Evolutionary conservation across 2,329 filamentous ascomycete genomes (phyloP), one percentile per base, ranked within the genome.

Genomic region (Cercospora brassicicola): DNA sequence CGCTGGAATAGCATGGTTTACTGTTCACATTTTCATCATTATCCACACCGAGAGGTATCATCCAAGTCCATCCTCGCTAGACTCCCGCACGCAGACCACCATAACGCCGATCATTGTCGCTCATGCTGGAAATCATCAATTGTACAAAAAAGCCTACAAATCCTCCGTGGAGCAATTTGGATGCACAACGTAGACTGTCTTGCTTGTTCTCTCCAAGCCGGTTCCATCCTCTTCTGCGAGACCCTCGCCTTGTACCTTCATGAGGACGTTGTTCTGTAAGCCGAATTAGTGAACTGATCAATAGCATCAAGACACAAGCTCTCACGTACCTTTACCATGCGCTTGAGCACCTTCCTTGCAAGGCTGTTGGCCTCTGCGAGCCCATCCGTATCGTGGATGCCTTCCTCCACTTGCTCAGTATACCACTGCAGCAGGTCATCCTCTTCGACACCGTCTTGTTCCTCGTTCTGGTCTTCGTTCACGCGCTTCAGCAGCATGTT

Each of bases 121-220:
- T 57, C 53, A 57, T 26, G 45, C 45, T 42, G 9, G 4, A n/a
- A 30, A 28, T 57, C 53, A 57, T 30, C 53, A 4, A 26, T 3
- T 20, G n/a, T 2, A 13, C 23, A 11, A 30, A 6, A 6, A 10
- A 4, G 1, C 36, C 64, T 66, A 71, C 61, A 71, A 64, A 30
- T 85, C 83, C 72, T 97, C 94, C 9, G 96, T 85, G 0, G 91
- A 92, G 77, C 92, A 96, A 81, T 98, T 98, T 67, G 95, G 95
- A 82, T 99, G 95, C 73, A 99, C 78, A 28, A 97, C 91, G 78
- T 97, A 99, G 62, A 95, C 86, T 4, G 91, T 84, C 75, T 84
- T 84, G 45, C 59, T 61, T 77, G 76, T 83, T 79, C 73, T 82
- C 73, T 77, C 79, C 82, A 85, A 39, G 82, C 79, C 69, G 85